Evolutionary conservation across 768 basidiomycete genomes (phyloP).

Genomic region (Trametes meyenii): DNA sequence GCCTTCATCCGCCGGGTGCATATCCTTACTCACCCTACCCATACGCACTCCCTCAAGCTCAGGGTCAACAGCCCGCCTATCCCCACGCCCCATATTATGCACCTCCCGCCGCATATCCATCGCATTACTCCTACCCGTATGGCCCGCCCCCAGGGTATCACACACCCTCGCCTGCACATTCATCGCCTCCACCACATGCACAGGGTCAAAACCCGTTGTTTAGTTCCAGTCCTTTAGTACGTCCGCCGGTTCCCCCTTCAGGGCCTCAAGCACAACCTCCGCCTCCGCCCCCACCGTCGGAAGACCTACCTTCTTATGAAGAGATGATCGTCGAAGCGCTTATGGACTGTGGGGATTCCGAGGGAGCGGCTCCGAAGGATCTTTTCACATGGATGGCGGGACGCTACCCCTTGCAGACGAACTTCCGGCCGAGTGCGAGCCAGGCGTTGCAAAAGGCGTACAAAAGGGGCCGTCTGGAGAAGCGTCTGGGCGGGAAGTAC

Average conservation of each 20-base stretch:
- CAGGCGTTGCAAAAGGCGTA: constrained; percentile 88
- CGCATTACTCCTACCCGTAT: constrained; percentile 40
- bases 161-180: constrained; percentile 37
- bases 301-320: constrained; percentile 85
- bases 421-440: constrained; percentile 87
- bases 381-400: constrained; percentile 84
- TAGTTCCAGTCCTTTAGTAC: constrained; percentile 29
- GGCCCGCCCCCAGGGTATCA: constrained; percentile 36
- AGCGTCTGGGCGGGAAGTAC: constrained; percentile 73
- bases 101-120: constrained; percentile 46
- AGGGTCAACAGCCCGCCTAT: constrained; percentile 51
- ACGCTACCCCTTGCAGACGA: constrained; percentile 82
- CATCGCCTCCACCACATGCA: constrained; percentile 36
- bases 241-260: constrained; percentile 33
- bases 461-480: constrained; percentile 80
- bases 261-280: constrained; percentile 34
- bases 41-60: constrained; percentile 41
- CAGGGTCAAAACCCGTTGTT: constrained; percentile 31
- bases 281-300: constrained; percentile 31
- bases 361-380: constrained; percentile 82
- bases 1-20: constrained; percentile 25
- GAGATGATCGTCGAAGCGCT: constrained; percentile 90
- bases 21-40: constrained; percentile 58
- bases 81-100: constrained; percentile 71
- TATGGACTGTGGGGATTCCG: constrained; percentile 62